phyloP scores from a whole-genome alignment of 2,329 filamentous ascomycete species.

The Mollisia scopiformis region DNA sequence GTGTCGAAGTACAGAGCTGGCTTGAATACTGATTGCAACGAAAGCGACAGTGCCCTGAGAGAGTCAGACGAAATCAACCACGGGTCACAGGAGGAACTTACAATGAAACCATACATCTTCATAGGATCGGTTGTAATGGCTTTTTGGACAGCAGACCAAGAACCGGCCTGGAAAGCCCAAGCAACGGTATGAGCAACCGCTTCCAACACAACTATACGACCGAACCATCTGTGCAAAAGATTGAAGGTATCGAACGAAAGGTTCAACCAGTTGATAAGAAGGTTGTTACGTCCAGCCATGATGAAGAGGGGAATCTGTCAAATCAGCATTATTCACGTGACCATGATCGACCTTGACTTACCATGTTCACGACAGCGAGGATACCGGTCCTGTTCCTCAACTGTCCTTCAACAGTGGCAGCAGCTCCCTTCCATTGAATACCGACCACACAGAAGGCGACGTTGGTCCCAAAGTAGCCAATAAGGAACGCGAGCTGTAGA shows the following conservation, averaged over 20 bases:
- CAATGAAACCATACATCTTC: conserved; percentile 63
- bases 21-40: conserved; percentile 66
- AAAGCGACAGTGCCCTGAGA: conserved; percentile 53
- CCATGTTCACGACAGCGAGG: conserved; percentile 76
- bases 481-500: conserved; percentile 72
- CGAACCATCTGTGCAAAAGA: conserved; percentile 79
- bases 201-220: conserved; percentile 74
- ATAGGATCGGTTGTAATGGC: conserved; percentile 44
- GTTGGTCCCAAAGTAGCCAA: conserved; percentile 72
- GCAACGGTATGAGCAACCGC: conserved; percentile 66
- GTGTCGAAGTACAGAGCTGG: conserved; percentile 71
- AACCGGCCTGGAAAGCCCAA: conserved; percentile 53
- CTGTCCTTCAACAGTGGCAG: conserved; percentile 48
- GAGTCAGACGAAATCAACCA: conserved; percentile 43
- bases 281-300: conserved; percentile 77
- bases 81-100: conserved; percentile 37
- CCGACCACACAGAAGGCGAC: conserved; percentile 74
- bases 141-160: conserved; percentile 50
- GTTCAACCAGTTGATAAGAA: conserved; percentile 70
- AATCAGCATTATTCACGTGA: conserved; percentile 20
- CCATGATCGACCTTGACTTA: conserved; percentile 36
- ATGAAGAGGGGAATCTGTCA: conserved; percentile 67
- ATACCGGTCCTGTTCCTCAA: conserved; percentile 71
- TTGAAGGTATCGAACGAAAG: conserved; percentile 86
- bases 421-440: conserved; percentile 59